These are phyloP conservation scores for Ambrosia trifida DNA, from an alignment of 129 eudicot genomes.

Conservation along the genomic window DNA sequence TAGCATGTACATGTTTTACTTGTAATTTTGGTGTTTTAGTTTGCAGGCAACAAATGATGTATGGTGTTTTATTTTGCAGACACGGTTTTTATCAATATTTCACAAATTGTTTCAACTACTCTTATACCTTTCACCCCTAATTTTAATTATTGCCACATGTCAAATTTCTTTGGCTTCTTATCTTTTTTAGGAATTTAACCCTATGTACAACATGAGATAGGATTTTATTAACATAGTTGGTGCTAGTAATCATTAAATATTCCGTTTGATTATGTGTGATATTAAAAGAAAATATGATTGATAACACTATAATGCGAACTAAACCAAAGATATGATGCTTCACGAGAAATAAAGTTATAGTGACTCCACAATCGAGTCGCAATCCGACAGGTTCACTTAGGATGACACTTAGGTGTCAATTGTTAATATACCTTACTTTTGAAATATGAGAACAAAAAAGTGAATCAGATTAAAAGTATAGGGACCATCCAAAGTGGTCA, in stretches of 20 bases:
- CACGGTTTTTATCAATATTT: no score
- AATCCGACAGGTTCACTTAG: slow-evolving; percentile 15
- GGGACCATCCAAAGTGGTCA: slow-evolving; percentile 10
- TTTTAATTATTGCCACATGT: no score
- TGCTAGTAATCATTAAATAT: not conserved
- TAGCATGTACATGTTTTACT: no score
- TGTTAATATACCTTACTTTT: slow-evolving; percentile 19
- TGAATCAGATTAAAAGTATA: slow-evolving; percentile 14
- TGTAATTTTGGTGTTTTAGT: no score
- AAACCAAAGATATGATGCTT: not conserved
- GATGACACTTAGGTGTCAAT: slow-evolving; percentile 10
- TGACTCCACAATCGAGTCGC: slow-evolving; percentile 12
- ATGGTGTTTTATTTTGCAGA: no score
- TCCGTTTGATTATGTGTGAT: not conserved
- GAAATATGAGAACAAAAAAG: slow-evolving; percentile 11
- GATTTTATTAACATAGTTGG: not conserved
- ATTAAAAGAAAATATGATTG: not conserved
- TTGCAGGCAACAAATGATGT: no score
- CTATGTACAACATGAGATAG: not conserved
- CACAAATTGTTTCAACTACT: no score
- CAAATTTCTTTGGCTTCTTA: no score
- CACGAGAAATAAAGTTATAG: not conserved
- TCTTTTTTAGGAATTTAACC: no score
- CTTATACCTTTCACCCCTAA: no score
- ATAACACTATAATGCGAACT: not conserved